A percentile compares a stretch with the other conserved stretches of the same genome.
These are phyloP conservation scores for Colletotrichum sp. DNA, from an alignment of 2,329 filamentous ascomycete genomes.

Conservation along the genomic window DNA sequence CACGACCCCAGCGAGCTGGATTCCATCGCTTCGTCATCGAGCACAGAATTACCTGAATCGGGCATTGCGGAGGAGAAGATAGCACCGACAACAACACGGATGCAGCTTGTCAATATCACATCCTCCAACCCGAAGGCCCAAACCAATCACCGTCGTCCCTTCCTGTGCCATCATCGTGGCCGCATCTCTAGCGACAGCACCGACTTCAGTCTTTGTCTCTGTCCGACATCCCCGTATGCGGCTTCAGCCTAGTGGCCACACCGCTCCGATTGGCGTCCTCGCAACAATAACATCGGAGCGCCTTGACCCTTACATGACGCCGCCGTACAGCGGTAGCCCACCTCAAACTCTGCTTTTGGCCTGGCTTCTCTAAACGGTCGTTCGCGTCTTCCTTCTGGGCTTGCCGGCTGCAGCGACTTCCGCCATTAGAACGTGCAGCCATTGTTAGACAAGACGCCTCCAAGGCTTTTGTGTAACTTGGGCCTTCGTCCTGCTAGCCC, in stretches of 20 bases:
- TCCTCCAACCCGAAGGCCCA: background rate
- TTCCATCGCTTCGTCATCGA: background rate
- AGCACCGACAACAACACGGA: background rate
- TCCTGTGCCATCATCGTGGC: background rate
- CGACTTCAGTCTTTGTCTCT: background rate
- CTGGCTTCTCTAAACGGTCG: background rate
- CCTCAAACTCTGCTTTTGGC: background rate
- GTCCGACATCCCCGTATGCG: background rate
- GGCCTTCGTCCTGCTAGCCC: background rate
- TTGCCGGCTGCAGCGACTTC: background rate
- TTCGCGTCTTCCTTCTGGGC: background rate
- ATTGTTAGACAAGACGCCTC: background rate
- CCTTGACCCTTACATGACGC: slow-evolving; percentile 10
- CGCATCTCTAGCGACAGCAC: background rate
- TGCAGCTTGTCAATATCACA: background rate
- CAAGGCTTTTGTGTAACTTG: background rate
- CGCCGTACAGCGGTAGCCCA: background rate
- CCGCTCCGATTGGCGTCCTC: background rate
- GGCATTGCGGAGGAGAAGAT: background rate
- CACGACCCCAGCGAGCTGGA: background rate
- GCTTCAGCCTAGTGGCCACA: background rate
- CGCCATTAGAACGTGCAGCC: slow-evolving; percentile 1
- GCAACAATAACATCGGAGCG: background rate
- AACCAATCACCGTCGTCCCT: background rate
- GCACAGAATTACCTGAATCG: background rate